phyloP scores from a whole-genome alignment of 352 stramenopile genomes.

The Phytopythium vexans region DNA sequence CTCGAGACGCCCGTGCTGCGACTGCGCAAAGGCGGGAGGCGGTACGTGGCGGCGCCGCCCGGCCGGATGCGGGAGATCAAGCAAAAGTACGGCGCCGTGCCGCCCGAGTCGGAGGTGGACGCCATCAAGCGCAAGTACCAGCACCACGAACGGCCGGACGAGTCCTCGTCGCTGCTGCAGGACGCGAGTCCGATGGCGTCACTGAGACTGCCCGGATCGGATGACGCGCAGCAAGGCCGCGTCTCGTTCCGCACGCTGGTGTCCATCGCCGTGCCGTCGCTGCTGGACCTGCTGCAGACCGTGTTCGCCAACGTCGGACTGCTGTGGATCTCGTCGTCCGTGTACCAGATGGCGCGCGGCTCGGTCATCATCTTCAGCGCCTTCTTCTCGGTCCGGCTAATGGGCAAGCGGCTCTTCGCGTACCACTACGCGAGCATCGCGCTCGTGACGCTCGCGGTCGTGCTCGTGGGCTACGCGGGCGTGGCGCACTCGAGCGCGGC shows the following conservation, averaged over 20 bases:
- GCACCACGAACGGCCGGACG: conserved; percentile 8
- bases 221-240: conserved; percentile 13
- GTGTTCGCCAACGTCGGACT: conserved; percentile 85
- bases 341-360: conserved; percentile 90
- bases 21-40: conserved; percentile 58
- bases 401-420: conserved; percentile 74
- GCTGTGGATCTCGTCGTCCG: conserved; percentile 85
- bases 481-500: conserved; percentile 22
- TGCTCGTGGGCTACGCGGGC: conserved; percentile 67
- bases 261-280: conserved; percentile 58
- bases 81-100: conserved; percentile 41
- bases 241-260: conserved; percentile 53
- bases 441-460: conserved; percentile 67
- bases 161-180: conserved; percentile 29
- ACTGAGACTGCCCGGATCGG: conserved; percentile 11
- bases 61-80: conserved; percentile 28
- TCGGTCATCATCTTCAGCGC: conserved; percentile 91
- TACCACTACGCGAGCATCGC: conserved; percentile 88
- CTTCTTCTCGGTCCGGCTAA: conserved; percentile 80
- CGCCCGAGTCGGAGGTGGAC: conserved; percentile 30
- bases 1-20: conserved; percentile 64
- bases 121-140: conserved; percentile 40
- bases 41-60: conserved; percentile 51
- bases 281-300: conserved; percentile 84
- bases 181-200: conserved; percentile 1